These are phyloP conservation scores for Sugiyamaella japonica DNA, from an alignment of 1,139 yeast species.

Conservation along the genomic window DNA sequence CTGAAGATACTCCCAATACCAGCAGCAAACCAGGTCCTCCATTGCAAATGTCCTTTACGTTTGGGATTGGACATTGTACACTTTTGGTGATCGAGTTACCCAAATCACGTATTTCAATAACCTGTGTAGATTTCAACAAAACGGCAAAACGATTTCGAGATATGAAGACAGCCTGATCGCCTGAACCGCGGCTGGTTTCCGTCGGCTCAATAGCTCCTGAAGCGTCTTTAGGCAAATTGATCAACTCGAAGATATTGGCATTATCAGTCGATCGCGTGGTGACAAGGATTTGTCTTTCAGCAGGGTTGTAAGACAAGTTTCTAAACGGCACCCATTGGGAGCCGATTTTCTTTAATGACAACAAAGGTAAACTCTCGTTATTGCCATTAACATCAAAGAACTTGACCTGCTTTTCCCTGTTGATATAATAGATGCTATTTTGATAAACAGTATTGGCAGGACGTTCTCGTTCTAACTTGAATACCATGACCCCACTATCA, in stretches of 20 bases:
- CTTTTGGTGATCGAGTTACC: slow-evolving; percentile 79
- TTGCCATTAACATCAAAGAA: slow-evolving; percentile 63
- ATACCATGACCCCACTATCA: slow-evolving; percentile 97
- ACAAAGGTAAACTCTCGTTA: slow-evolving; percentile 68
- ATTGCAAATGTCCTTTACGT: slow-evolving; percentile 71
- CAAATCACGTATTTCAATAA: slow-evolving; percentile 80
- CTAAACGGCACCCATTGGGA: slow-evolving; percentile 84
- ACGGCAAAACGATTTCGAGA: slow-evolving; percentile 93
- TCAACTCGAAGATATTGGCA: slow-evolving; percentile 66
- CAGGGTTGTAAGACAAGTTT: slow-evolving; percentile 84
- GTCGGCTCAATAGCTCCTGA: slow-evolving; percentile 92
- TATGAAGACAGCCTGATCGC: slow-evolving; percentile 83
- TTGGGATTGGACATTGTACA: slow-evolving; percentile 66
- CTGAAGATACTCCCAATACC: slow-evolving; percentile 68
- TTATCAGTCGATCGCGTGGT: slow-evolving; percentile 67
- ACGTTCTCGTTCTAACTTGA: slow-evolving; percentile 95
- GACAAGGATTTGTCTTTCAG: slow-evolving; percentile 82
- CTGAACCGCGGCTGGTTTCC: slow-evolving; percentile 75
- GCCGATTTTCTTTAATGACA: slow-evolving; percentile 82
- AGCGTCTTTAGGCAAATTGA: slow-evolving; percentile 79
- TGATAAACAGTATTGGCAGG: slow-evolving; percentile 83
- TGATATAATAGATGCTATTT: slow-evolving; percentile 68
- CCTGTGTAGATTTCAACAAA: slow-evolving; percentile 61
- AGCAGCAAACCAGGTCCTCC: slow-evolving; percentile 82
- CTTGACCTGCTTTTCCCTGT: slow-evolving; percentile 85